Percentiles rank a stretch among this genome's conserved stretches.
phyloP scores from a whole-genome alignment of 441 rosid species.

The Populus hybrid region DNA sequence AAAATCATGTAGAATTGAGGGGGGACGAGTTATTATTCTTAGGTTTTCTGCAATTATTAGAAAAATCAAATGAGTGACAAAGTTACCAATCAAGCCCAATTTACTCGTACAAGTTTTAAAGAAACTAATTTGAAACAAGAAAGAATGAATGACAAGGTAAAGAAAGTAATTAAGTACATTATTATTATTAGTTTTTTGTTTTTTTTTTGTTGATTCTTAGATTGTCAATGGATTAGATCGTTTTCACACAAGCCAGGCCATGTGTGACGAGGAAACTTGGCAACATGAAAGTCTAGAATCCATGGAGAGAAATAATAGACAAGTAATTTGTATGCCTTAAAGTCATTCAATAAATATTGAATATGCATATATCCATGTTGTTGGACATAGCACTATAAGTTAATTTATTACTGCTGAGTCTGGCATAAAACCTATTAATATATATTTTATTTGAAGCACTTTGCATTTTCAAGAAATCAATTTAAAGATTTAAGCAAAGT shows the following conservation, averaged over 20 bases:
- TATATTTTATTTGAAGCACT: not conserved
- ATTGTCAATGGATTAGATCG: not conserved
- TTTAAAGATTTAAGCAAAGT: not conserved
- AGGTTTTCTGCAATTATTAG: no score
- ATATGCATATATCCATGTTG: not conserved
- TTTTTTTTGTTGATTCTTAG: not conserved
- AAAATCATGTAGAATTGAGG: no score
- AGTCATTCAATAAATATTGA: not conserved
- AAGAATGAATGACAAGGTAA: no score
- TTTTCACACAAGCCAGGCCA: conserved; percentile 15
- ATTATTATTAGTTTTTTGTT: no score
- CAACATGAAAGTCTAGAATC: conserved; percentile 41
- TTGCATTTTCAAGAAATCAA: not conserved
- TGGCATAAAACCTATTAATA: conserved; percentile 11
- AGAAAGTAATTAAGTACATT: no score
- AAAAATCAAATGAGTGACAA: no score
- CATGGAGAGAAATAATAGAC: conserved; percentile 29
- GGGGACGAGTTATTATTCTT: no score
- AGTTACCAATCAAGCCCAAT: no score
- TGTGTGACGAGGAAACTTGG: conserved; percentile 42
- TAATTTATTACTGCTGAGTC: conserved; percentile 3
- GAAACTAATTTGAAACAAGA: no score
- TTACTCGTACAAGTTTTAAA: no score
- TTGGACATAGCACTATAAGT: conserved; percentile 16
- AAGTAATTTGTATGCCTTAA: conserved; percentile 16